A percentile compares a stretch with the other conserved stretches of the same genome.
Conservation (phyloP, 495 filamentous ascomycete genomes). For the Stereocaulon alpinum region DNA sequence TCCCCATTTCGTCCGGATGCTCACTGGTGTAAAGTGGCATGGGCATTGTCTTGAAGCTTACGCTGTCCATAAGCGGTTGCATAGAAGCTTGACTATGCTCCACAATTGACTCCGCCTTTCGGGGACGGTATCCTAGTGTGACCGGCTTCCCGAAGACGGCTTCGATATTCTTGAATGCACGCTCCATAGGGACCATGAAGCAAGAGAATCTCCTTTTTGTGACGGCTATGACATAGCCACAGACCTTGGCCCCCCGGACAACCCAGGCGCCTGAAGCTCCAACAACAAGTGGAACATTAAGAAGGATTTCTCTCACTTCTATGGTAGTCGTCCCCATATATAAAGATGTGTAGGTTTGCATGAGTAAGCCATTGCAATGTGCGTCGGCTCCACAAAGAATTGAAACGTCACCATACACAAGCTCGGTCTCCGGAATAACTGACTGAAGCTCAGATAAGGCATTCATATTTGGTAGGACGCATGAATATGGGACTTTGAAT, state of each 20-base stretch:
- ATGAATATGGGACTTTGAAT: background rate
- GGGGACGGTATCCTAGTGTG: background rate
- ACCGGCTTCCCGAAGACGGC: background rate
- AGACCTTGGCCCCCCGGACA: background rate
- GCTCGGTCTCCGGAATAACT: background rate
- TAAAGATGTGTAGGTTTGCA: background rate
- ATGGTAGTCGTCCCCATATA: background rate
- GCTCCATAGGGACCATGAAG: slow-evolving; percentile 6
- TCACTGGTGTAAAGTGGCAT: no score
- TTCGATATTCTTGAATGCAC: background rate
- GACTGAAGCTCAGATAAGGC: background rate
- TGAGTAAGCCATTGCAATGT: background rate
- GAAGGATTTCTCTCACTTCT: background rate
- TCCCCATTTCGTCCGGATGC: no score
- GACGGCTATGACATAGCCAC: background rate
- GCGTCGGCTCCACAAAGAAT: background rate
- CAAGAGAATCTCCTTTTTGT: background rate
- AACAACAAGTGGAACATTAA: background rate
- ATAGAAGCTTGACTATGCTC: no score
- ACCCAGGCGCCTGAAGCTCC: slow-evolving; percentile 5
- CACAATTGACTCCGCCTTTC: background rate
- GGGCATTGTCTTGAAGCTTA: no score
- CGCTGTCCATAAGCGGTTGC: no score
- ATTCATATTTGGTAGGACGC: background rate
- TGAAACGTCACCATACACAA: background rate